Base-by-base conservation (phyloP, 2,329 filamentous ascomycete genomes). In the Neofusicoccum cordaticola region DNA sequence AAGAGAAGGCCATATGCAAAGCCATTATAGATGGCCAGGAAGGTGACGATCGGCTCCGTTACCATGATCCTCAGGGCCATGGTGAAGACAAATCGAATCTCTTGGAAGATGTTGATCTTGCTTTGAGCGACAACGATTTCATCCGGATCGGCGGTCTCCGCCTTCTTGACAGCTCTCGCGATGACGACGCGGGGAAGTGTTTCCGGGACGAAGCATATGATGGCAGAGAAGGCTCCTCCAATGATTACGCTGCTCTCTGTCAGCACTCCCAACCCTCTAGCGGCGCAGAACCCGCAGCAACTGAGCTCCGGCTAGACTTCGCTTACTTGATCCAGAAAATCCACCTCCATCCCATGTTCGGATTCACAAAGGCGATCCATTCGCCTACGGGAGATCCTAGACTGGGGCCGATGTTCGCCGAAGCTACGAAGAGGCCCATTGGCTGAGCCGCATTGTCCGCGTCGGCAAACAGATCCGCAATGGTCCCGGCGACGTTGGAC, bases 1-100 rank as follows among this genome's bases (percentile, higher is more conserved):
- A 95, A 96, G 0, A 96, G 85, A 0, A 95, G 82, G 4, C 84
- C 90, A 71, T 93, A 93, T 74, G 90, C 58, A 9, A 62, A 65
- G 6, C 57, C 70, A 76, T 79, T 80, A 69, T 83, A 83, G 64
- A 82, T 76, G 17, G 79, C 79, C 37, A 83, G 72, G 2, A 82
- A 71, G 11, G 83, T 70, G 0, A 83, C 80, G 62, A 83, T 83
- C 0, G 81, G 81, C 68, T 83, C 81, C 0, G 78, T 79, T 68
- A 82, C 79, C 11, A 83, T 72, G 67, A 83, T 83, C 15, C 22
- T 58, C 1, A 65, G 39, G 17, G 63, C 63, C 63, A 65, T 65
- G 45, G 63, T 65, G 31, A 61, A 60, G 45, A 65, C 27, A 8
- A 65, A 65, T 2, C 56, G 37, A 35, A 65, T 65, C 41, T 65